Percentiles rank a stretch among this genome's conserved stretches.
Conservation (phyloP, 202 grass and related monocot species). For the Musa balbisiana region DNA sequence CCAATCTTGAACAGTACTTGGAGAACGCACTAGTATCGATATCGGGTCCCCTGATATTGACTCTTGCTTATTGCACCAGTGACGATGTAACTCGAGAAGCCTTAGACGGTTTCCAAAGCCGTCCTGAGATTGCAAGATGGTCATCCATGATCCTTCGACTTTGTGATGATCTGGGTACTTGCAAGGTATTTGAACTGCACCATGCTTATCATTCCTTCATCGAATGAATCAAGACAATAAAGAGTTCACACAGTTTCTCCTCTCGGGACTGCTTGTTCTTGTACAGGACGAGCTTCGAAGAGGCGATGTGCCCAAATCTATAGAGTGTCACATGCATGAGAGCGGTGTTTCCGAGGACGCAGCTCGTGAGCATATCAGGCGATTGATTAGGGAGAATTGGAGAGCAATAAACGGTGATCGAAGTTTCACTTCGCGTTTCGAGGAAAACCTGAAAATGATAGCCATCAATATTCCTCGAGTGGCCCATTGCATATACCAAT, state of each 20-base stretch:
- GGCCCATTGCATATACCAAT: no score
- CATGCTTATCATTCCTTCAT: not conserved
- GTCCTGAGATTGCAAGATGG: no score
- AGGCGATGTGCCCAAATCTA: no score
- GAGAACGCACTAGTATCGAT: constrained; percentile 9
- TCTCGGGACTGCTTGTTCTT: no score
- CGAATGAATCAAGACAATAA: no score
- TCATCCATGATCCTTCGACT: not conserved
- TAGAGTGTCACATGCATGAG: not conserved
- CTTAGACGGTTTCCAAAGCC: not conserved
- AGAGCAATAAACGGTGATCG: constrained; percentile 5
- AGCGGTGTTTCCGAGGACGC: not conserved
- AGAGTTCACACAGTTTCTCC: no score
- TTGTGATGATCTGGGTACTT: constrained; percentile 1
- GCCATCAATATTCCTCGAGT: no score
- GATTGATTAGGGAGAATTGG: constrained; percentile 1
- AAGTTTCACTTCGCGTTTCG: not conserved
- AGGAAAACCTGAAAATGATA: constrained; percentile 1
- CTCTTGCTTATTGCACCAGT: constrained; percentile 2
- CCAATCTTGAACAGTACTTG: constrained; percentile 17
- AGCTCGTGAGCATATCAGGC: not conserved
- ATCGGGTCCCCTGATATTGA: not conserved
- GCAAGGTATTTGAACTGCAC: not conserved
- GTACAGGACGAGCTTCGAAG: no score
- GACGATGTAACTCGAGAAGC: not conserved